Evolutionary conservation across 495 filamentous ascomycete species (phyloP).

Genomic region (Aspergillus kassunensis): DNA sequence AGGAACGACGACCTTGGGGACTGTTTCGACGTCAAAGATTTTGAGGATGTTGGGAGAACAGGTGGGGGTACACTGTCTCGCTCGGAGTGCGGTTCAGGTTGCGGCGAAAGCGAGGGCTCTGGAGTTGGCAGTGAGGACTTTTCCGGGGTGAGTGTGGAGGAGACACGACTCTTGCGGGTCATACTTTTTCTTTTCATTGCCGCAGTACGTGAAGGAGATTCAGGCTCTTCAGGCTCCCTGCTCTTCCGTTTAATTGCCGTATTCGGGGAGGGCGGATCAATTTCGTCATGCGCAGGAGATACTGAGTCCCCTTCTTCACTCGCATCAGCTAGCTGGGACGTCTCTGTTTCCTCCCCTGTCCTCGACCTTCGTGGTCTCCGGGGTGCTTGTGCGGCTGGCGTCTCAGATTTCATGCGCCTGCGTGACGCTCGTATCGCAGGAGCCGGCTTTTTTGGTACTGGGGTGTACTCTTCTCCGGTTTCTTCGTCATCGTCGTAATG

Average conservation of each 20-base stretch:
- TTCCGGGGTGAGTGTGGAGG: slow-evolving; percentile 39
- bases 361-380: slow-evolving; percentile 34
- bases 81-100: slow-evolving; percentile 46
- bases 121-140: slow-evolving; percentile 56
- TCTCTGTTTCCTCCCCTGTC: slow-evolving; percentile 28
- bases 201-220: slow-evolving; percentile 61
- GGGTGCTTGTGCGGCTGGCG: slow-evolving; percentile 29
- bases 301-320: slow-evolving; percentile 48
- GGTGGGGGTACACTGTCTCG: slow-evolving; percentile 53
- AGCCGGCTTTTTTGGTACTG: slow-evolving; percentile 53
- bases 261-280: slow-evolving; percentile 60
- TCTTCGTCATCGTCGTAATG: slow-evolving; percentile 45
- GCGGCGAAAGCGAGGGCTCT: slow-evolving; percentile 52
- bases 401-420: slow-evolving; percentile 57
- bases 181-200: slow-evolving; percentile 65
- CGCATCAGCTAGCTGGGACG: slow-evolving; percentile 26
- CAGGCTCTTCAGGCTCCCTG: slow-evolving; percentile 49
- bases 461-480: slow-evolving; percentile 74
- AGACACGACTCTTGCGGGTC: slow-evolving; percentile 51
- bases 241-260: slow-evolving; percentile 64
- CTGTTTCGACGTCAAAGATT: too few relatives aligned
- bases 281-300: slow-evolving; percentile 42
- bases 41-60: too few relatives aligned
- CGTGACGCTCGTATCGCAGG: slow-evolving; percentile 44
- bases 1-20: too few relatives aligned